phyloP scores from a whole-genome alignment of 202 grass and related monocot species.

The Panicum hallii region DNA sequence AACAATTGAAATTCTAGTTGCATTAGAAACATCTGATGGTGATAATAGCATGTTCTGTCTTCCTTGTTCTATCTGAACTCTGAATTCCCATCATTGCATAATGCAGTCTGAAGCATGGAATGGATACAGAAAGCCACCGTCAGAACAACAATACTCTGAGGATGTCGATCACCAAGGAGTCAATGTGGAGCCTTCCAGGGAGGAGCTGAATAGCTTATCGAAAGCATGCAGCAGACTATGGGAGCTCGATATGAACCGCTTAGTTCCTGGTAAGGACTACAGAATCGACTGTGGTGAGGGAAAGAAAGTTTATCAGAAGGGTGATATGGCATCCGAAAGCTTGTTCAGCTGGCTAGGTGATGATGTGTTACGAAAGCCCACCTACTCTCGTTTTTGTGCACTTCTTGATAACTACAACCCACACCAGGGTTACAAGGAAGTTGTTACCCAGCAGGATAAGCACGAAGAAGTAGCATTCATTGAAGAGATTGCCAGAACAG shows the following conservation, averaged over 20 bases:
- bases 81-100: too few relatives aligned
- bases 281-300: constrained; percentile 79
- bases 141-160: constrained; percentile 83
- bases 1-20: too few relatives aligned
- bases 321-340: constrained; percentile 74
- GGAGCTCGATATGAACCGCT: constrained; percentile 84
- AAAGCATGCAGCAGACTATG: constrained; percentile 78
- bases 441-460: constrained; percentile 82
- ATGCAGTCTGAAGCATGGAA: constrained; percentile 84
- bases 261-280: constrained; percentile 85
- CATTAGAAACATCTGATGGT: too few relatives aligned
- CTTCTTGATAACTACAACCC: constrained; percentile 99
- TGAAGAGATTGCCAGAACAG: constrained; percentile 94
- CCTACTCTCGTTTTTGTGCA: constrained; percentile 77
- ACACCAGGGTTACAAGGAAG: constrained; percentile 79
- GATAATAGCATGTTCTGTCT: too few relatives aligned
- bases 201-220: constrained; percentile 80
- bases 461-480: constrained; percentile 89
- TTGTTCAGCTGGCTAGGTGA: constrained; percentile 78
- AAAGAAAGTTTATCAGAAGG: constrained; percentile 91
- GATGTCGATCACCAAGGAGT: constrained; percentile 56
- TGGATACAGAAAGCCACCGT: constrained; percentile 67
- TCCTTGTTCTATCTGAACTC: too few relatives aligned
- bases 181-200: constrained; percentile 74
- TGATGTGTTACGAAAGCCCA: constrained; percentile 63